phyloP scores from a whole-genome alignment of 768 basidiomycete genomes.

The Trametes cubensis region DNA sequence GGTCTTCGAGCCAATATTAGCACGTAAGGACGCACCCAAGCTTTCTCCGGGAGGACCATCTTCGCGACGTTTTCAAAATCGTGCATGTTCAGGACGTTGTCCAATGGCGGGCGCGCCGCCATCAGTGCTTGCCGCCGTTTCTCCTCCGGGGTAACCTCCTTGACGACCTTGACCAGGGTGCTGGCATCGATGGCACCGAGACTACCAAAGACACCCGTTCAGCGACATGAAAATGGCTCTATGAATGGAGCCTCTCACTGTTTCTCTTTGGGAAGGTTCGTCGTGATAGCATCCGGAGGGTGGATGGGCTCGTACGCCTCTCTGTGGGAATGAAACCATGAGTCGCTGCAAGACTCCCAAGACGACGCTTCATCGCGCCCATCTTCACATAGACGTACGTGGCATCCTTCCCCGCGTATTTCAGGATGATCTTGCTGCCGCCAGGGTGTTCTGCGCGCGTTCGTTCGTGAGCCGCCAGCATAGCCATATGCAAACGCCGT shows the following conservation, averaged over 20 bases:
- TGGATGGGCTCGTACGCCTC: constrained; percentile 88
- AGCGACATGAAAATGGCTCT: neutral
- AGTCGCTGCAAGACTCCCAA: neutral
- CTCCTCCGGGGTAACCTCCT: constrained; percentile 70
- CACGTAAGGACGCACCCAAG: constrained; percentile 54
- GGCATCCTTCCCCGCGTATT: constrained; percentile 59
- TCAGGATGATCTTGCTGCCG: constrained; percentile 48
- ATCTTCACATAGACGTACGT: constrained; percentile 32
- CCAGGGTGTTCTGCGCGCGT: constrained; percentile 25
- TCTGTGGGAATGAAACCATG: constrained; percentile 15
- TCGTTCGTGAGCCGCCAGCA: neutral
- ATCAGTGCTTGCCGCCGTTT: constrained; percentile 66
- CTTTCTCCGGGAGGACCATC: constrained; percentile 78
- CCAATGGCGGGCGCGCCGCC: constrained; percentile 66
- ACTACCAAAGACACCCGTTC: constrained; percentile 27
- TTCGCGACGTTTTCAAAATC: constrained; percentile 96
- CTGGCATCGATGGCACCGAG: constrained; percentile 72
- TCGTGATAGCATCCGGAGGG: constrained; percentile 80
- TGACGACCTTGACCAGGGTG: constrained; percentile 62
- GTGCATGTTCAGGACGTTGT: constrained; percentile 85
- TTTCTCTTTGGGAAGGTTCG: constrained; percentile 78
- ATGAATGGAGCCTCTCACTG: constrained; percentile 44
- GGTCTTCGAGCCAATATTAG: no score
- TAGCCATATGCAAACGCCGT: neutral
- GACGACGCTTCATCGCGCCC: no score